Conservation (phyloP, 179 eudicot genomes). For the Dionaea muscipula region DNA sequence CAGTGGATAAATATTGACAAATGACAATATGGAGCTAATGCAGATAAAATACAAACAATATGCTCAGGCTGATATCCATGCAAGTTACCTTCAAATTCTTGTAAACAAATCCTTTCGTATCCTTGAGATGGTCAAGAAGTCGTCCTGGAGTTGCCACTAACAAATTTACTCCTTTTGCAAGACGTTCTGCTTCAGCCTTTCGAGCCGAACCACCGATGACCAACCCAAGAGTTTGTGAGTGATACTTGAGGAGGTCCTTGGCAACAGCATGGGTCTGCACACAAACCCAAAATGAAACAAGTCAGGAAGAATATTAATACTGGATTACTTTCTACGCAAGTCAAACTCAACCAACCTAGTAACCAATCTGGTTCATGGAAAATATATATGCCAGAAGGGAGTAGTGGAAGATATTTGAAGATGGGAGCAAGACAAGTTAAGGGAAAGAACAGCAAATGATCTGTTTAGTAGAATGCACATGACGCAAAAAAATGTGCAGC, state of each 20-base stretch:
- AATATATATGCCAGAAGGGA: too few species aligned
- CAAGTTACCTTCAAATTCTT: constrained; percentile 56
- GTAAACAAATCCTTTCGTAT: constrained; percentile 66
- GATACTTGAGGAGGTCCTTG: constrained; percentile 64
- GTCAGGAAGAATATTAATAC: not conserved
- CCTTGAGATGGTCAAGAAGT: constrained; percentile 79
- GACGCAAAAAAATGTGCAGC: too few species aligned
- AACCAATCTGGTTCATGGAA: not conserved
- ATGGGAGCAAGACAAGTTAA: too few species aligned
- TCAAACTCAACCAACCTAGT: not conserved
- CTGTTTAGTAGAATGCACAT: too few species aligned
- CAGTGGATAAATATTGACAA: not conserved
- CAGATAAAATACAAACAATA: too few species aligned
- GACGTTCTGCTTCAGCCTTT: constrained; percentile 61
- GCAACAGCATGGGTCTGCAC: constrained; percentile 84
- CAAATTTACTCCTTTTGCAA: constrained; percentile 70
- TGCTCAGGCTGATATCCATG: not conserved
- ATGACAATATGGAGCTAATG: too few species aligned
- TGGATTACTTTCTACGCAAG: not conserved
- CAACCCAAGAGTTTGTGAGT: constrained; percentile 75
- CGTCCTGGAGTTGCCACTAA: constrained; percentile 89
- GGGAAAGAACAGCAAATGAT: too few species aligned
- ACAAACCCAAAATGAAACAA: not conserved
- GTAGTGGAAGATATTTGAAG: too few species aligned
- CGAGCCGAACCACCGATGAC: constrained; percentile 68